Evolutionary conservation across 2,329 filamentous ascomycete species (phyloP), one percentile per base, ranked within the genome.

Genomic region (Trichoderma polysporum): DNA sequence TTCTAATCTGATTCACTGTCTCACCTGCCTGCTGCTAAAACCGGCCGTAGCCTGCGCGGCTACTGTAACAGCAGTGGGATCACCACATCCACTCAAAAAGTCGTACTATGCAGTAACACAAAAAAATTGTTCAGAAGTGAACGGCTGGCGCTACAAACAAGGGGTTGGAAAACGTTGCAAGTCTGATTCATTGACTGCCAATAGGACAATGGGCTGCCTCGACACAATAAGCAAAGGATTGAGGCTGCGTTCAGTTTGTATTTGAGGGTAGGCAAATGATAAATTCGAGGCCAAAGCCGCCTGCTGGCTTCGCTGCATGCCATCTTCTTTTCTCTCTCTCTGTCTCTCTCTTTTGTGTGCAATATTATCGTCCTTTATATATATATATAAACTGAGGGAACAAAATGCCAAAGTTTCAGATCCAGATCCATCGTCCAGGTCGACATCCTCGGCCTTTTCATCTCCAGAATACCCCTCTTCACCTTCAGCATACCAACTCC

Each of bases 401-500:
- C 10, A 62, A 37, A 22, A 62, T 62, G 61, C 61, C 19, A 19
- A 57, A 53, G 15, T 61, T 70, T 35, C 65, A 70, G 37, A 67
- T 71, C 39, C 49, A 54, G 39, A 29, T 61, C 9, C 45, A 29
- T 29, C 45, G 12, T 17, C 57, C 63, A 4, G 47, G 45, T 15
- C 50, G 68, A 15, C 41, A 54, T 3, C 70, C 66, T 7, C 68
- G 62, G 41, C 69, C 31, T 2, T 13, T 50, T 8, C 29, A 70
- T 17, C 66, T 68, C 41, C 39, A 67, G 9, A 53, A 68, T 3
- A 67, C 71, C 37, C 7, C 15, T 7, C 8, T 17, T 8, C 37
- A 12, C 17, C 66, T 68, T 31, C 37, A 67, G 7, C 58, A 68
- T 2, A 65, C 71, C 69, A 73, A 73, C 69, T 72, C 72, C 17